phyloP scores from a whole-genome alignment of 139 green algal species.

The Chlamydomonas incerta region DNA sequence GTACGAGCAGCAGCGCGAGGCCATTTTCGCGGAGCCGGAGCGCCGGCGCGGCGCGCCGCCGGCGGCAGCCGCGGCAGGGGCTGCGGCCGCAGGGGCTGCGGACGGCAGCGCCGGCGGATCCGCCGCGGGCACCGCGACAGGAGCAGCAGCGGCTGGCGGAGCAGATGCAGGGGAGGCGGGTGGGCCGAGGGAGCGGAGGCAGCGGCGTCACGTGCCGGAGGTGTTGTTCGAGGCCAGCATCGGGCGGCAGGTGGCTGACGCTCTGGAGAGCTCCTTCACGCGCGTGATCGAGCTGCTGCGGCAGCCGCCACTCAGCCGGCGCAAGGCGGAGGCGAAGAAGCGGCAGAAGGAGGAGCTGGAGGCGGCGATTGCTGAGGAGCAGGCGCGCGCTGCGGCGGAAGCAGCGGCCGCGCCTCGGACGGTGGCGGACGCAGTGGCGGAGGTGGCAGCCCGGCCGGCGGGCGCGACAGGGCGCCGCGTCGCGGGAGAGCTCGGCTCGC shows the following conservation, averaged over 20 bases:
- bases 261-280: not conserved
- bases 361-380: not conserved
- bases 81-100: too few relatives aligned
- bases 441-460: slow-evolving; percentile 2
- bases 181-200: not conserved
- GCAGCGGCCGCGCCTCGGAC: not conserved
- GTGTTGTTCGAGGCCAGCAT: not conserved
- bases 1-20: slow-evolving; percentile 8
- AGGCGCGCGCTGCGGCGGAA: not conserved
- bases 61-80: too few relatives aligned
- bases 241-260: not conserved
- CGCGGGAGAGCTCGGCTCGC: slow-evolving; percentile 19
- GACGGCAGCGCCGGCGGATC: too few relatives aligned
- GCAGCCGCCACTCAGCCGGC: not conserved
- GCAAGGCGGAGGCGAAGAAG: not conserved
- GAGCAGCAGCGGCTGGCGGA: not conserved
- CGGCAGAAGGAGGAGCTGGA: not conserved
- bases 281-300: slow-evolving; percentile 1
- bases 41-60: not conserved
- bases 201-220: not conserved
- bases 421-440: slow-evolving; percentile 19
- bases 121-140: not conserved
- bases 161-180: too few relatives aligned
- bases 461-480: not conserved
- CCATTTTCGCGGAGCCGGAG: not conserved